Evolutionary conservation across 306 rosid genomes (phyloP), one percentile per base, ranked within the genome.

Genomic region (Vigna trinervia): DNA sequence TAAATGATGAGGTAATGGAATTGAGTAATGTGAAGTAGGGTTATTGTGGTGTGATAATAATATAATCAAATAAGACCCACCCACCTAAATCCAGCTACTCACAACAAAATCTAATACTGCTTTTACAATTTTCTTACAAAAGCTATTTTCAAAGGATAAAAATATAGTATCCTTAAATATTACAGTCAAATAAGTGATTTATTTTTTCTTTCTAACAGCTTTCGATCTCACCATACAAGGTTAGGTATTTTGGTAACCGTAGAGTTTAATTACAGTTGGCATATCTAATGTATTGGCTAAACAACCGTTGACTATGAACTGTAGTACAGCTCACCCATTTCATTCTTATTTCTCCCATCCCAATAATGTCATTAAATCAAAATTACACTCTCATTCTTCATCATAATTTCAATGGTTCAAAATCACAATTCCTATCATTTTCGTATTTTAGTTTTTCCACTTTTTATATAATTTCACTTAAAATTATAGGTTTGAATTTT

Each of bases 1-100:
- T 17, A 17, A 17, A 28, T 59, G 15, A 59, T 57, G 8, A 26
- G 5, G 0, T 20, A 13, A 5, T 10, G 1, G 20, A 60, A 60
- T 30, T 9, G 41, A 20, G 20, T 30, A 30, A 30, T 19, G 66
- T 60, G 66, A 60, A 60, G 66, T 60, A 14, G 66, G 66, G 66
- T 30, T 60, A 58, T 58, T 58, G 38, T 13, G 43, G 11, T 60
- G 41, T 8, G 43, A 30, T 30, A 39, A 30, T 30, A 60, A 60
- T 30, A 60, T 30, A 19, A 60, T 60, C 43, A 60, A 28, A 26
- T 17, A 17, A 17, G 19, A 17, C 19, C 19, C 19, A 60, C 41
- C 5, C 41, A 13, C 41, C 43, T 12, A 60, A 60, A 30, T 17
- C 43, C 66, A 60, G 41, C 20, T 23, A 26, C 36, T 58, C 38